Evolutionary conservation across 306 rosid genomes (phyloP).

Genomic region (Trifolium subterraneum): DNA sequence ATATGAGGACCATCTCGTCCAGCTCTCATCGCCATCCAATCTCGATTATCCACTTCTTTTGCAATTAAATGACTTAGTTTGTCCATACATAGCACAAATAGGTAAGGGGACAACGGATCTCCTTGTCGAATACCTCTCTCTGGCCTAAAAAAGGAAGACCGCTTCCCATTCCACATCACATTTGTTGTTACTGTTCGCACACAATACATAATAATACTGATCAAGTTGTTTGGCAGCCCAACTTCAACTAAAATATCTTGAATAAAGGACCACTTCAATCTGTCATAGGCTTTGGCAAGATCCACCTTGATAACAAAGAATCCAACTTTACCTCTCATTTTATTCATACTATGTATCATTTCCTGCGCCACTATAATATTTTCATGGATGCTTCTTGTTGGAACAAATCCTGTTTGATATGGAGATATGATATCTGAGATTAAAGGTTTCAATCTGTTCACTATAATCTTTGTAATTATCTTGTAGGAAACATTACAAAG

Average conservation of each 20-base stretch:
- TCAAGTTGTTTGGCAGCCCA: rapidly evolving
- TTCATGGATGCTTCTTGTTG: too few species aligned
- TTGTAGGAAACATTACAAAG: too few species aligned
- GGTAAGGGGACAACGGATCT: neutral
- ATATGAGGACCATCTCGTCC: too few species aligned
- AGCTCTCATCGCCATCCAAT: too few species aligned
- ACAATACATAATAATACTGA: neutral
- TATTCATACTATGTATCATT: too few species aligned
- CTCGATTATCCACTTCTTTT: too few species aligned
- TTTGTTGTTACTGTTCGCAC: neutral
- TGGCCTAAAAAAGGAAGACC: rapidly evolving
- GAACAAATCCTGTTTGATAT: too few species aligned
- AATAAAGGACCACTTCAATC: neutral
- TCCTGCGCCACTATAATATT: too few species aligned
- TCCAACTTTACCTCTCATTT: too few species aligned
- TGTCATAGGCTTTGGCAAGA: neutral
- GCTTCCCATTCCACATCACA: neutral
- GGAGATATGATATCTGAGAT: too few species aligned
- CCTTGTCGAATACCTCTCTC: neutral
- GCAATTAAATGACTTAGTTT: neutral
- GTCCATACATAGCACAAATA: neutral
- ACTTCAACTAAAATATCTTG: neutral
- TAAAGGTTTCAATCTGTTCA: too few species aligned
- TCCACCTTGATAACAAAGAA: neutral
- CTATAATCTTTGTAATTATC: too few species aligned